These are phyloP conservation scores for Mytilinidion resinicola DNA, from an alignment of 495 filamentous ascomycete species.

Conservation along the genomic window DNA sequence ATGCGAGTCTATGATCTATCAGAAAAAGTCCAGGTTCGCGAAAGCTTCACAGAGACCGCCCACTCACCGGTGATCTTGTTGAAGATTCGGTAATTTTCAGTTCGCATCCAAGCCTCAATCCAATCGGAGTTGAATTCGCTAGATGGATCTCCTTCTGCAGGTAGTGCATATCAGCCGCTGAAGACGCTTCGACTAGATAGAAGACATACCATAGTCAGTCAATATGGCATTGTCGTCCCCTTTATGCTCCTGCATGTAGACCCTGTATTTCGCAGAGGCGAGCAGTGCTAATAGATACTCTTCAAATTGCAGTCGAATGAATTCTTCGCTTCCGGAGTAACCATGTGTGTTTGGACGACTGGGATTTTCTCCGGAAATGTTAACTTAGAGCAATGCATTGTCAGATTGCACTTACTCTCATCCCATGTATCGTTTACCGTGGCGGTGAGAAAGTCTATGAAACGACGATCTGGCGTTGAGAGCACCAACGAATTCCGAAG, in stretches of 20 bases:
- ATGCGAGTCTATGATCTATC: constrained; percentile 56
- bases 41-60: not conserved
- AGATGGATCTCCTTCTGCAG: constrained; percentile 74
- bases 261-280: constrained; percentile 81
- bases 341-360: constrained; percentile 85
- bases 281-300: constrained; percentile 90
- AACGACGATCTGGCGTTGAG: constrained; percentile 81
- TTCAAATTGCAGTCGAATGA: constrained; percentile 95
- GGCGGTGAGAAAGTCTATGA: constrained; percentile 93
- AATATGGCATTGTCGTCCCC: constrained; percentile 54
- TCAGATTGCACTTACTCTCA: constrained; percentile 40
- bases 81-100: constrained; percentile 86
- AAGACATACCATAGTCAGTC: constrained; percentile 45
- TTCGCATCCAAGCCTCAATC: constrained; percentile 71
- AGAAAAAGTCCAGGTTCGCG: not conserved
- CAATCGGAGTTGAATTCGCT: constrained; percentile 73
- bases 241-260: constrained; percentile 59
- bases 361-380: constrained; percentile 55
- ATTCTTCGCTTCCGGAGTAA: constrained; percentile 94
- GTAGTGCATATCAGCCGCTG: not conserved
- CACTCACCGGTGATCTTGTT: constrained; percentile 52
- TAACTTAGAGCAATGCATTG: not conserved
- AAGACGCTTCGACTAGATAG: not conserved
- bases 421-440: constrained; percentile 96
- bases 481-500: constrained; percentile 72